phyloP scores from a whole-genome alignment of 495 filamentous ascomycete species.

The Daldinia bambusicola region DNA sequence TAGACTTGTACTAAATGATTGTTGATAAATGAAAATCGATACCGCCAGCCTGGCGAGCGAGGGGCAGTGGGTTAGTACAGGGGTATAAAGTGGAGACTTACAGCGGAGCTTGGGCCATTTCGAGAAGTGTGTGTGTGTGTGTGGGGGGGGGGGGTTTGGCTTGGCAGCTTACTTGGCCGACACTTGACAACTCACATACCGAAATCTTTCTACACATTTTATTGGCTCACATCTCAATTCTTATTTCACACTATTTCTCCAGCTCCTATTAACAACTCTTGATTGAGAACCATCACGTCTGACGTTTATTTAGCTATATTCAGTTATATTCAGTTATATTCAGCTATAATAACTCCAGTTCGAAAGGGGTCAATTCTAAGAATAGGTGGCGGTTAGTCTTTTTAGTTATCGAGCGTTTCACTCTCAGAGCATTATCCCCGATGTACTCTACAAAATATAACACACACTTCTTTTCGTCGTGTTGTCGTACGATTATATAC shows the following conservation, averaged over 20 bases:
- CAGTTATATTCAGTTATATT: too few species aligned
- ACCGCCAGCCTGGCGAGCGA: not conserved
- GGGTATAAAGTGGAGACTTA: not conserved
- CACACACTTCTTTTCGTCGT: not conserved
- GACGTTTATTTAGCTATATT: too few species aligned
- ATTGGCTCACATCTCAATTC: not conserved
- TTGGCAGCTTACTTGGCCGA: constrained; percentile 3
- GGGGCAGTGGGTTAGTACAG: not conserved
- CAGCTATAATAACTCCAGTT: not conserved
- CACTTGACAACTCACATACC: constrained; percentile 13
- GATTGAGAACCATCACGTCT: not conserved
- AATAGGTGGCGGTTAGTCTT: too few species aligned
- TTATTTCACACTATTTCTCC: not conserved
- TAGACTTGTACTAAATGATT: not conserved
- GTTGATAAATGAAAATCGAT: not conserved
- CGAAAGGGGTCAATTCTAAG: too few species aligned
- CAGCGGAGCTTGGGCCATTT: constrained; percentile 4
- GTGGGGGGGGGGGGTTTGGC: not conserved
- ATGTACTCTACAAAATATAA: not conserved
- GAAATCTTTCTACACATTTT: not conserved
- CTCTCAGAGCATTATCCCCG: too few species aligned
- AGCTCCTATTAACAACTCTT: too few species aligned
- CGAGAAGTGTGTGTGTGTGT: constrained; percentile 10
- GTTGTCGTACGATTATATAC: not conserved
- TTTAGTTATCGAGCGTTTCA: too few species aligned